These are phyloP conservation scores for Lolium perenne DNA, from an alignment of 176 grass and related monocot species.

Conservation along the genomic window DNA sequence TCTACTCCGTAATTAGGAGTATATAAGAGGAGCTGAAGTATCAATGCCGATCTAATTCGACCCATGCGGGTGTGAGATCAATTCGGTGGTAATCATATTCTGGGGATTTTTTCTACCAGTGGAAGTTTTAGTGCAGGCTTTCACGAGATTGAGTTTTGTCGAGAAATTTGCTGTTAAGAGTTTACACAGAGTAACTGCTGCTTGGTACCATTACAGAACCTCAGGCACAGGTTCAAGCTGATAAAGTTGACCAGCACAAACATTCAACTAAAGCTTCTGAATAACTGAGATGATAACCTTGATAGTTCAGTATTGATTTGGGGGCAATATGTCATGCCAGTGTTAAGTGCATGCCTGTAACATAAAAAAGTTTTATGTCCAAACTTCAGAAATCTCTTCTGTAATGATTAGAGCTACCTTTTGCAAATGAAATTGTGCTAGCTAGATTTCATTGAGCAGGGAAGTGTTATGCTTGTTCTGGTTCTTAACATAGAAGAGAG, in stretches of 20 bases:
- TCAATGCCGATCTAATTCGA: not conserved
- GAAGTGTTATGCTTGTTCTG: not conserved
- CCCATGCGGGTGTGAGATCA: not conserved
- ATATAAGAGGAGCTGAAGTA: constrained; percentile 2
- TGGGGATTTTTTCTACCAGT: not conserved
- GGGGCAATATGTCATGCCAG: not conserved
- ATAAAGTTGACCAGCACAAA: not conserved
- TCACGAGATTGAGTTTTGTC: no score
- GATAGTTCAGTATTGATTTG: constrained; percentile 1
- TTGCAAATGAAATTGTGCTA: not conserved
- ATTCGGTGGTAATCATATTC: not conserved
- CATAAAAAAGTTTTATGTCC: not conserved
- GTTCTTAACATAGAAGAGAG: not conserved
- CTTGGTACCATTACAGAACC: no score
- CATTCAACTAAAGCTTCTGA: constrained; percentile 18
- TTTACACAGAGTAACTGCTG: no score
- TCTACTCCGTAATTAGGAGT: not conserved
- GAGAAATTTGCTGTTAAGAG: no score
- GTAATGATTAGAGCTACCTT: not conserved
- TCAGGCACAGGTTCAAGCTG: not conserved
- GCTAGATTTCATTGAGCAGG: not conserved
- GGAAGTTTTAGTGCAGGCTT: no score
- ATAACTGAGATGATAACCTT: not conserved
- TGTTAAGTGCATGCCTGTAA: not conserved
- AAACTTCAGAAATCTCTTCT: not conserved